Conservation (phyloP, 1,284 basidiomycete species). For the Ceratobasidium theobromae region DNA sequence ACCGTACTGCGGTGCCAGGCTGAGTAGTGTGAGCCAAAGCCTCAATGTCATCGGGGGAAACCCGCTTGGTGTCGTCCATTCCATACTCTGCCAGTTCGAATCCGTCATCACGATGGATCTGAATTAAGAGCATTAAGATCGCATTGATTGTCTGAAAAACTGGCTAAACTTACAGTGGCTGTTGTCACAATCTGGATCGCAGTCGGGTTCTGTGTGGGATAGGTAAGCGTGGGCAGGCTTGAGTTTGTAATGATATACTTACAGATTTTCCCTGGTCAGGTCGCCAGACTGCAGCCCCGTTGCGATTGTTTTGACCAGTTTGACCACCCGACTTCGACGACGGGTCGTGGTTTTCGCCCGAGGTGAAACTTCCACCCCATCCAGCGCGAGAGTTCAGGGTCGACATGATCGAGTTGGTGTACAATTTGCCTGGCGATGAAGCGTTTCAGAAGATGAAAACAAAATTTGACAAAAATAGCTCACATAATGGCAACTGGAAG, state of each 20-base stretch:
- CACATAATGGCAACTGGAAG: conserved; percentile 25
- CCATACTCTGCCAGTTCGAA: conserved; percentile 21
- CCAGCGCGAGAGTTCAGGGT: conserved; percentile 27
- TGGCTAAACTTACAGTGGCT: conserved; percentile 25
- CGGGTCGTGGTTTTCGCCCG: not conserved
- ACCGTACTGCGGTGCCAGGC: not conserved
- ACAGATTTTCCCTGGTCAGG: conserved; percentile 14
- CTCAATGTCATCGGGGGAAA: not conserved
- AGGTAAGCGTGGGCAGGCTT: not conserved
- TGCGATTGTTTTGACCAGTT: not conserved
- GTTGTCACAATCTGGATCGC: conserved; percentile 18
- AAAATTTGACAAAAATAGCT: not conserved
- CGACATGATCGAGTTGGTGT: conserved; percentile 29
- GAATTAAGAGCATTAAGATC: not conserved
- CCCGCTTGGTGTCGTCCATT: not conserved
- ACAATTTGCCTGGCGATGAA: conserved; percentile 12
- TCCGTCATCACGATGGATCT: conserved; percentile 27
- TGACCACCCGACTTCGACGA: conserved; percentile 10
- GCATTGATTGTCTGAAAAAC: not conserved
- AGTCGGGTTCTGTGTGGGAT: not conserved
- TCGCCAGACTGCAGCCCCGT: conserved; percentile 13
- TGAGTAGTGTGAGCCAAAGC: not conserved
- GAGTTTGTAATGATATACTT: not conserved
- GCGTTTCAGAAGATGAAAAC: not conserved
- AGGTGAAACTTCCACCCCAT: conserved; percentile 27